A percentile compares a stretch with the other conserved stretches of the same genome.
Evolutionary conservation across 2,329 filamentous ascomycete genomes (phyloP).

Genomic region (Hortaea werneckii): DNA sequence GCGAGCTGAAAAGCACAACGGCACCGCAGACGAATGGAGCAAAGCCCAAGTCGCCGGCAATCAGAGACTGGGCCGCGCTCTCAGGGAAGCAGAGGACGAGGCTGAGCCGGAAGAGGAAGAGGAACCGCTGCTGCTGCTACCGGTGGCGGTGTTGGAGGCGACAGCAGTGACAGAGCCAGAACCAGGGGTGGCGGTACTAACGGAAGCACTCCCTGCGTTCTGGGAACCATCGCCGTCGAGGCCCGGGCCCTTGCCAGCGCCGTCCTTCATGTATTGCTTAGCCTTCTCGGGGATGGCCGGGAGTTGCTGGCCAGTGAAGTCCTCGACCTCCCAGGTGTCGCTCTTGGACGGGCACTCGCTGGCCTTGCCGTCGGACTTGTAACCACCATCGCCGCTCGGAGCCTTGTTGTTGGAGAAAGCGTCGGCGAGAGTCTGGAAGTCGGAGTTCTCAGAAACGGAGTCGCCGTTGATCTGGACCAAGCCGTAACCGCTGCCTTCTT

Average conservation of each 20-base stretch:
- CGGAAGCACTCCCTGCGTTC: conserved; percentile 41
- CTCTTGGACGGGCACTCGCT: conserved; percentile 45
- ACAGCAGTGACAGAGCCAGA: conserved; percentile 37
- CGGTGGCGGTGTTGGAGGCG: conserved; percentile 14
- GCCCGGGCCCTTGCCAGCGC: conserved; percentile 48
- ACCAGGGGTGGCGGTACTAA: conserved; percentile 40
- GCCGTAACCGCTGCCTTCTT: conserved; percentile 70
- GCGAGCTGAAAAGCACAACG: conserved; percentile 41
- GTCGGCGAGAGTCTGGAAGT: conserved; percentile 51
- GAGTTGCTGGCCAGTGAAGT: conserved; percentile 36
- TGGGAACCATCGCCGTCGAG: conserved; percentile 48
- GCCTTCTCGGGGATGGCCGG: conserved; percentile 48
- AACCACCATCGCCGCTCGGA: conserved; percentile 49
- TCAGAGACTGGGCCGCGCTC: conserved; percentile 36
- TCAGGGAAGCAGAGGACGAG: conserved; percentile 23
- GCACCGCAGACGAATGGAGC: conserved; percentile 43
- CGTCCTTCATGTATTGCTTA: conserved; percentile 46
- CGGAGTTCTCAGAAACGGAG: conserved; percentile 43
- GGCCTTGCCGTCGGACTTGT: conserved; percentile 43
- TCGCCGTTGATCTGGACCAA: conserved; percentile 56
- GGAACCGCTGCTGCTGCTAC: conserved; percentile 17
- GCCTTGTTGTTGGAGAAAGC: conserved; percentile 41
- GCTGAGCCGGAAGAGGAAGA: conserved; percentile 7
- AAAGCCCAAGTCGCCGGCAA: conserved; percentile 36
- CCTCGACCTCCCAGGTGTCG: conserved; percentile 46